Base-by-base conservation (phyloP, 495 filamentous ascomycete genomes). In the Cryomyces antarcticus region DNA sequence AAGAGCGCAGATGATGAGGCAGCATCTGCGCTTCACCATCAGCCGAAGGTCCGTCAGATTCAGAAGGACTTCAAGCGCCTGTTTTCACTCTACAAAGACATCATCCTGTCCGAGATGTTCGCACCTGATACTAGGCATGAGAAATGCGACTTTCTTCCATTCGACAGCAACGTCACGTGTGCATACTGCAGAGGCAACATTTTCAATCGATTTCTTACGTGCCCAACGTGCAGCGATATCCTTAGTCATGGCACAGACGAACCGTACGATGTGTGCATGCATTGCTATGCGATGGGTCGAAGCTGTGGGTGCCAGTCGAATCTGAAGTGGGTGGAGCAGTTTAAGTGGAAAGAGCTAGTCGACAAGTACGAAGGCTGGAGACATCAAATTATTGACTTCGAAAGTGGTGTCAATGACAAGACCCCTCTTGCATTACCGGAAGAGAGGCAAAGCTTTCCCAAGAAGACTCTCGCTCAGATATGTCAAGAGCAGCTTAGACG, bases 121-220 rank as follows among this genome's bases (percentile, higher is more conserved):
- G 70, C 72, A 0, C 61, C 68, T 0, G 68, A 69, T n/a, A 49
- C 60, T 7, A 69, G 67, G 10, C 62, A 70, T 33, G 72, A 81
- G 41, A 76, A 75, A 30, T 63, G 82, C 10, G 79, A 94, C 51
- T 78, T 69, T 45, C 55, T 88, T 11, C 63, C 71, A 10, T 93
- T 77, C 50, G 85, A 95, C 52, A 78, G 84, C 43, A 85, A 83
- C 52, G 75, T 97, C 24, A 92, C 84, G 7, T 97, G 89, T 59
- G 86, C 88, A 7, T 97, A 93, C 58, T 97, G 89, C 58, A 69
- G 89, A 12, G 82, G 83, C 43, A 95, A 95, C 51, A 89, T 97
- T 39, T 95, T 95, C 67, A 97, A 97, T 57, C 76, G 88, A 5
- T 97, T 96, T 52, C 63, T 97, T 30, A 92, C 86, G 4, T 97